Conservation (phyloP, 257 asterid species). For the Catharanthus roseus region DNA sequence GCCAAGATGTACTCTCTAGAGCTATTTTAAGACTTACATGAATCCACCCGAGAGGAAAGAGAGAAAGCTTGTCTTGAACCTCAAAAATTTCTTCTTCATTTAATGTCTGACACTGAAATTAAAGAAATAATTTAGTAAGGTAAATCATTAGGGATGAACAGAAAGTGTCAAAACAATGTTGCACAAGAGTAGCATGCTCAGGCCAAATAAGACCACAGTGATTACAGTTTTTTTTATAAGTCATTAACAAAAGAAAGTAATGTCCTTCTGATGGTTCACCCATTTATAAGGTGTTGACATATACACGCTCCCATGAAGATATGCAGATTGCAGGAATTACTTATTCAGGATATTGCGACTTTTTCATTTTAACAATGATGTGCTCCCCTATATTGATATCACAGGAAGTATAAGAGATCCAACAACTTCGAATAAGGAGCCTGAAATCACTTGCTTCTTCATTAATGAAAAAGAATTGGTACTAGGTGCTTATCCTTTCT, state of each 20-base stretch:
- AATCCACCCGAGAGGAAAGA: conserved; percentile 96
- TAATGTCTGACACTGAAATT: conserved; percentile 77
- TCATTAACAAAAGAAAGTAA: background rate
- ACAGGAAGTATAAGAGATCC: background rate
- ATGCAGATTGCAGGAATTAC: background rate
- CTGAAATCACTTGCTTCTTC: background rate
- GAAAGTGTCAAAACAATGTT: background rate
- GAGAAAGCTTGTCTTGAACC: conserved; percentile 71
- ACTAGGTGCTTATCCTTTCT: background rate
- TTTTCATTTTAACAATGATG: background rate
- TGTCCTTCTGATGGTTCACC: background rate
- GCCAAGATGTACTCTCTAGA: conserved; percentile 3
- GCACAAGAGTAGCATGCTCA: background rate
- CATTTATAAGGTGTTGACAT: background rate
- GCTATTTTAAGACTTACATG: conserved; percentile 62
- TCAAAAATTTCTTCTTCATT: conserved; percentile 93
- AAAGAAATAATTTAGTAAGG: conserved; percentile 21
- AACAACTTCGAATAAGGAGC: background rate
- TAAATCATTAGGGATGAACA: background rate
- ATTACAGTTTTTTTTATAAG: background rate
- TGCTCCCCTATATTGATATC: background rate
- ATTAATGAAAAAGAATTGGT: background rate
- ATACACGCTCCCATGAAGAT: background rate
- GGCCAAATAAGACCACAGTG: background rate
- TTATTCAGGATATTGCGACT: background rate